Percentiles rank a stretch among this genome's conserved stretches.
Conservation (phyloP, 1,284 basidiomycete species). For the Anthracocystis walkeri region DNA sequence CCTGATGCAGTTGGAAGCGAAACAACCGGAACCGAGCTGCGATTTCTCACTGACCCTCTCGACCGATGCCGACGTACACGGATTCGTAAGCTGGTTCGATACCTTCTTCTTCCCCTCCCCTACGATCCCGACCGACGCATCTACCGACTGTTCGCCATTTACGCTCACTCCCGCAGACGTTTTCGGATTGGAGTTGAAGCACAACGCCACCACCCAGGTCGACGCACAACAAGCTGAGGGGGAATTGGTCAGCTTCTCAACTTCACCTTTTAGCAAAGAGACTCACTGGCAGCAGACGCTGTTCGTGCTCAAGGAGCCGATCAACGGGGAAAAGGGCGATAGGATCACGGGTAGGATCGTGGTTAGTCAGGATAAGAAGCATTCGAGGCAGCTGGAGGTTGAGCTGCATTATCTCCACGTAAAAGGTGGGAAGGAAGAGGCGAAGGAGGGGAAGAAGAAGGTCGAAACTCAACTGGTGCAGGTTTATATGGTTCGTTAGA, state of each 20-base stretch:
- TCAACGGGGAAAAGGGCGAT: constrained; percentile 79
- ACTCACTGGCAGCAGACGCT: constrained; percentile 99
- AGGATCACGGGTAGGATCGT: constrained; percentile 83
- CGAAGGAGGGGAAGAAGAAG: constrained; percentile 14
- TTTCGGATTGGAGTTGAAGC: constrained; percentile 83
- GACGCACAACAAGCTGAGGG: constrained; percentile 68
- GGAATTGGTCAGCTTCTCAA: constrained; percentile 84
- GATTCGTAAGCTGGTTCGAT: constrained; percentile 68
- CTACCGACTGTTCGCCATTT: constrained; percentile 37
- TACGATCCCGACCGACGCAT: background rate
- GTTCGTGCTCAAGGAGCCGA: constrained; percentile 85
- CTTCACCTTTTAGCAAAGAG: constrained; percentile 83
- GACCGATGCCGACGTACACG: constrained; percentile 49
- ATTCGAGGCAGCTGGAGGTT: constrained; percentile 88
- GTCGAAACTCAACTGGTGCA: constrained; percentile 73
- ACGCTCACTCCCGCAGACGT: constrained; percentile 37
- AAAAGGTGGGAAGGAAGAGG: background rate
- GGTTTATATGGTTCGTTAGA: constrained; percentile 78
- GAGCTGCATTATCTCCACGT: constrained; percentile 81
- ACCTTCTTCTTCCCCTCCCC: constrained; percentile 64
- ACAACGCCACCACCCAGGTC: constrained; percentile 74
- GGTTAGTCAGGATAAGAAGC: constrained; percentile 83
- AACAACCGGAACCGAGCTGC: constrained; percentile 68
- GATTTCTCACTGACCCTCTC: constrained; percentile 43
- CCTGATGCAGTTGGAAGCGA: constrained; percentile 44